phyloP scores from a whole-genome alignment of 2,329 filamentous ascomycete species.

The Dactylellina drechsleri region DNA sequence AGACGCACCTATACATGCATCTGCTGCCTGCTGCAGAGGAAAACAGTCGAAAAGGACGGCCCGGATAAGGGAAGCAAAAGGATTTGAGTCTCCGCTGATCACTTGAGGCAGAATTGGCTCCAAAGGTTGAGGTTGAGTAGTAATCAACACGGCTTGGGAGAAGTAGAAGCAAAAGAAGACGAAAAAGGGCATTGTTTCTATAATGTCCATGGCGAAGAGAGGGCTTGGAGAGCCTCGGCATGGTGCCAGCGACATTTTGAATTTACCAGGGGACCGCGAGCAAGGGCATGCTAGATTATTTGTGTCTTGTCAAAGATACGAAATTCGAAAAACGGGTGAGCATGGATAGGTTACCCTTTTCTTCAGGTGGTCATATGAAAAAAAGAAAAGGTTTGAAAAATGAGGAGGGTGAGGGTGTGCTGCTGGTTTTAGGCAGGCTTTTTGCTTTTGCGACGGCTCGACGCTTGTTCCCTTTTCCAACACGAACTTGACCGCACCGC shows the following conservation, averaged over 20 bases:
- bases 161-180: no score
- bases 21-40: neutral
- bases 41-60: conserved; percentile 8
- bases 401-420: conserved; percentile 28
- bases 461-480: conserved; percentile 25
- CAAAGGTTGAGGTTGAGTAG: conserved; percentile 35
- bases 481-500: conserved; percentile 34
- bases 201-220: conserved; percentile 23
- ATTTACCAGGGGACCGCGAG: no score
- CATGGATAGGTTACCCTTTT: conserved; percentile 17
- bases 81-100: conserved; percentile 39
- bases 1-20: neutral
- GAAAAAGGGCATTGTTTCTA: conserved; percentile 3
- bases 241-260: no score
- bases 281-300: no score
- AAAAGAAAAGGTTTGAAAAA: neutral
- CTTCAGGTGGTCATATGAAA: conserved; percentile 1
- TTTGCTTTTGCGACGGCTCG: conserved; percentile 36
- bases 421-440: conserved; percentile 31
- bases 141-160: conserved; percentile 21
- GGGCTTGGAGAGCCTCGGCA: no score
- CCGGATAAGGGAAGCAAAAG: conserved; percentile 37
- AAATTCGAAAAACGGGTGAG: conserved; percentile 39
- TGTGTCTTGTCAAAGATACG: conserved; percentile 5
- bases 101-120: conserved; percentile 39